Evolutionary conservation across 148 eudicot species (phyloP).

Genomic region (Drosera capensis): DNA sequence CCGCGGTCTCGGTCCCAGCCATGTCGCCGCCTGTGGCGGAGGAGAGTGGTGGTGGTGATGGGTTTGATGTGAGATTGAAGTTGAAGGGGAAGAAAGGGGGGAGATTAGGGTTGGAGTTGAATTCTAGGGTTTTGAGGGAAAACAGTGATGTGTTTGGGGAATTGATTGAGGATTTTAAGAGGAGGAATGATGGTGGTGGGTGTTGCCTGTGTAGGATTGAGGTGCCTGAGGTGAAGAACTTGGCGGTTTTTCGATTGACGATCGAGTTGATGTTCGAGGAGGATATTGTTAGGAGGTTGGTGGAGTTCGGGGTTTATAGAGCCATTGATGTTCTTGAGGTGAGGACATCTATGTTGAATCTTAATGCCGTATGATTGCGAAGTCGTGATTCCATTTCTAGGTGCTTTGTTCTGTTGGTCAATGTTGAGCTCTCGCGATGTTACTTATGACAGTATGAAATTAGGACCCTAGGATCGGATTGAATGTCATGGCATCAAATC

Average conservation of each 20-base stretch:
- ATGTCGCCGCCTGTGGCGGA: background rate
- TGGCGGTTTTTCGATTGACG: conserved; percentile 60
- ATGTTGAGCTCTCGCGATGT: too few species aligned
- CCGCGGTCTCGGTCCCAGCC: background rate
- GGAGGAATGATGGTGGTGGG: conserved; percentile 10
- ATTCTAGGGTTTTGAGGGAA: conserved; percentile 46
- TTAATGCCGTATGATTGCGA: too few species aligned
- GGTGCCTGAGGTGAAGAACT: conserved; percentile 73
- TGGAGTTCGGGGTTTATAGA: conserved; percentile 52
- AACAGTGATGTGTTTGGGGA: conserved; percentile 45
- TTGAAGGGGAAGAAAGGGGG: conserved; percentile 67
- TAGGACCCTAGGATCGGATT: too few species aligned
- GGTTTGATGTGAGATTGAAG: conserved; percentile 70
- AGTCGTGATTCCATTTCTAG: too few species aligned
- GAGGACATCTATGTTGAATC: background rate
- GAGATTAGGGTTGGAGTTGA: conserved; percentile 54
- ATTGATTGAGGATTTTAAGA: conserved; percentile 31
- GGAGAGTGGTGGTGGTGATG: conserved; percentile 1
- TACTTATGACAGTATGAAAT: too few species aligned
- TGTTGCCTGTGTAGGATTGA: conserved; percentile 73
- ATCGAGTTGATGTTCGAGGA: conserved; percentile 90
- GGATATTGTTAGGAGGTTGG: conserved; percentile 30
- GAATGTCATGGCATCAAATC: too few species aligned
- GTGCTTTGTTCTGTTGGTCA: too few species aligned
- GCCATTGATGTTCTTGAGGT: conserved; percentile 84